Evolutionary conservation across 140 eudicot genomes (phyloP), one percentile per base, ranked within the genome.

Genomic region (Senecio squalidus): DNA sequence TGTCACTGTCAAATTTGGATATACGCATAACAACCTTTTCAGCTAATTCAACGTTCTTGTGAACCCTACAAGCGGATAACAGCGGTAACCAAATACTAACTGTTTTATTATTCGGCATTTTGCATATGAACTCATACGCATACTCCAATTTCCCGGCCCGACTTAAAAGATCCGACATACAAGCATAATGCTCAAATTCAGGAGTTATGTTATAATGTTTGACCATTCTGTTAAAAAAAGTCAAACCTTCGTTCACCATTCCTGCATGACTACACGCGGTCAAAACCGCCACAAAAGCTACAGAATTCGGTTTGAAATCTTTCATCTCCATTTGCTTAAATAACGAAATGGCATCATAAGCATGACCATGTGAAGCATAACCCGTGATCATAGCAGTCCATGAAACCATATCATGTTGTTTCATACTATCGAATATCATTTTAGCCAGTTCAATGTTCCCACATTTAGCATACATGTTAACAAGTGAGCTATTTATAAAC

Each of bases 301-400:
- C 80, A 24, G 69, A 66, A 55, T 71, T 84, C 52, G 95, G 91
- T 36, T 57, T 77, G n/a, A 76, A 50, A 0, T 66, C 78, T 49
- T 79, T 81, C n/a, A 27, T 31, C 43, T 71, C 69, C 96, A 84
- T 88, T 31, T 73, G 62, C 68, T 79, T 41, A 58, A 79, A 81
- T 26, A 82, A 72, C 24, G 66, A 71, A 25, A 82, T 69, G 27
- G 95, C 90, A 14, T 84, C 91, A 49, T 44, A 70, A 8, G 83
- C 83, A 62, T 69, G 78, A 6, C 96, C 91, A 40, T 88, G 77
- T 30, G 56, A 41, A 30, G 95, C 91, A 69, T 41, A 84, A 0
- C 88, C 88, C 88, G 77, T 88, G 2, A 88, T 84, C 95, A 84
- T 88, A 55, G 96, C 83, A 26, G 91, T 88, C 85, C 85, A 84